These are phyloP conservation scores for Hebeloma cylindrosporum DNA, from an alignment of 768 basidiomycete genomes.

Conservation along the genomic window DNA sequence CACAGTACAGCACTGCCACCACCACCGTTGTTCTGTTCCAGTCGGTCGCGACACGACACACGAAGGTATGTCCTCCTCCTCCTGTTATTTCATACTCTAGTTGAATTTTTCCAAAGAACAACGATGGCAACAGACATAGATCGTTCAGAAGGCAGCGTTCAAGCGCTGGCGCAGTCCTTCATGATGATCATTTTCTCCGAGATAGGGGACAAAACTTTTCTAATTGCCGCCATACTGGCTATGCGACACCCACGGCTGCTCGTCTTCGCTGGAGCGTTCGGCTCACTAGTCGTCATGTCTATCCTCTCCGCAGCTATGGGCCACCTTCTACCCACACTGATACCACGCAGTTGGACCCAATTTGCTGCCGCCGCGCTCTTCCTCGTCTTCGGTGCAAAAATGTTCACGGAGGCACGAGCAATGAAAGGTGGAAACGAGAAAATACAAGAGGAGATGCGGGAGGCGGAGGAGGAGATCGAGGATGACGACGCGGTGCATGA, in stretches of 20 bases:
- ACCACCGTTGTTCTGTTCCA: no score
- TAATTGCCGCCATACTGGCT: constrained; percentile 80
- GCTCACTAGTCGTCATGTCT: constrained; percentile 90
- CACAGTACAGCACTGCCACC: no score
- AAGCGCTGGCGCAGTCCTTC: constrained; percentile 77
- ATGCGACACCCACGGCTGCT: constrained; percentile 86
- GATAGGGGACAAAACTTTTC: constrained; percentile 96
- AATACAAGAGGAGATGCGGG: constrained; percentile 91
- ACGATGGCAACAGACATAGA: no score
- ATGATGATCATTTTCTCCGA: constrained; percentile 91
- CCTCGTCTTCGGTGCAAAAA: constrained; percentile 85
- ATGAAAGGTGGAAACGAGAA: constrained; percentile 82
- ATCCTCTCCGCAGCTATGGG: constrained; percentile 93
- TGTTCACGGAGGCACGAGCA: constrained; percentile 79
- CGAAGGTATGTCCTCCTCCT: no score
- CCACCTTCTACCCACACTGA: constrained; percentile 79
- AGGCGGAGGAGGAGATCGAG: constrained; percentile 94
- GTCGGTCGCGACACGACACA: no score
- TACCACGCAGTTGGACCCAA: constrained; percentile 73
- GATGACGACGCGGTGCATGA: constrained; percentile 64
- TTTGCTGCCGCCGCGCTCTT: constrained; percentile 79
- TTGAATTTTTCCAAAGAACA: no score
- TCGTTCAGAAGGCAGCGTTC: constrained; percentile 6
- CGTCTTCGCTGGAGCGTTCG: constrained; percentile 89
- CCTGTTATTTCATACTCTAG: no score